phyloP scores from a whole-genome alignment of 176 grass and related monocot genomes.

The Areca catechu region DNA sequence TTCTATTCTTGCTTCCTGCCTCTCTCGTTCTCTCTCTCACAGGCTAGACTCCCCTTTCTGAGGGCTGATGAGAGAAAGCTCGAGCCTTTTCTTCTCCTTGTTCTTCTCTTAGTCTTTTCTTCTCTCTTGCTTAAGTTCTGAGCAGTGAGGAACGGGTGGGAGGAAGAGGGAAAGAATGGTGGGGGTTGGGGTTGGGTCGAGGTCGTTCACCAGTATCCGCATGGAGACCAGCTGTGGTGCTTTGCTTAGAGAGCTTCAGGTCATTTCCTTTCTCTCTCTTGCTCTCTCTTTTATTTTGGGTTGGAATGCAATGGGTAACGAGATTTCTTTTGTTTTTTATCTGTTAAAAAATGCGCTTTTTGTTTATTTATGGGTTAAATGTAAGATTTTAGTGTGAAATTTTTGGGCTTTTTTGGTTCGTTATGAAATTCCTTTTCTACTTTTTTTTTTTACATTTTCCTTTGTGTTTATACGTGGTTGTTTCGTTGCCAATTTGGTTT shows the following conservation, averaged over 20 bases:
- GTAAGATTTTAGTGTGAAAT: too few species aligned
- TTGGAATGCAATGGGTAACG: too few species aligned
- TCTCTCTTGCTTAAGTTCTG: not conserved
- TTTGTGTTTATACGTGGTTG: too few species aligned
- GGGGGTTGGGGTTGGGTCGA: not conserved
- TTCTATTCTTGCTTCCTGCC: not conserved
- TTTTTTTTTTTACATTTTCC: too few species aligned
- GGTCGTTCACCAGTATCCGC: constrained; percentile 12
- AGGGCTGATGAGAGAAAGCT: not conserved
- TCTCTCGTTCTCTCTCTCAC: too few species aligned
- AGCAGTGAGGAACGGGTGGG: not conserved
- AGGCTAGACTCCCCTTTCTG: not conserved
- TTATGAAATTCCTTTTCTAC: too few species aligned
- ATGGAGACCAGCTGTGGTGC: constrained; percentile 56
- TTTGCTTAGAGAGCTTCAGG: constrained; percentile 95
- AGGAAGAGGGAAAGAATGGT: constrained; percentile 2
- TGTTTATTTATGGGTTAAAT: too few species aligned
- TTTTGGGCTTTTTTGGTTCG: too few species aligned
- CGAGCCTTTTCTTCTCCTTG: not conserved
- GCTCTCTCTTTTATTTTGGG: not conserved
- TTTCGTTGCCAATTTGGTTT: too few species aligned
- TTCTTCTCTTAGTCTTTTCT: not conserved
- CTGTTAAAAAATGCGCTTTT: too few species aligned
- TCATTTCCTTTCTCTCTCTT: constrained; percentile 27
- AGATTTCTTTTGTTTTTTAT: not conserved